Evolutionary conservation across 1,139 yeast species (phyloP), one percentile per base, ranked within the genome.

Genomic region (Yamadazyma triangularis): DNA sequence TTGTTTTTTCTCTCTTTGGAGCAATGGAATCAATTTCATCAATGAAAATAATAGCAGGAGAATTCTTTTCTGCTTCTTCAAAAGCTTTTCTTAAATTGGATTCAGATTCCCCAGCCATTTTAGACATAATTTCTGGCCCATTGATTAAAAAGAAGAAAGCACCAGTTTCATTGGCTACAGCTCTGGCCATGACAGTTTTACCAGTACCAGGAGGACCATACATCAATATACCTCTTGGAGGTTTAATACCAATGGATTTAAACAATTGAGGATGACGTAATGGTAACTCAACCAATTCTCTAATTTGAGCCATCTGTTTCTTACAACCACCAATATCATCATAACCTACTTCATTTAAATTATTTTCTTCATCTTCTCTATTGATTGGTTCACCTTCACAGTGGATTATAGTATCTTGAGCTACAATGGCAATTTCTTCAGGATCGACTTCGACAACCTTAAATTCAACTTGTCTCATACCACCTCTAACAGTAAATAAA

Each of bases 51-150:
- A 91, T 91, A 8, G 98, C 79, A 18, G 98, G 98, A 12, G 97
- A 91, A 60, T 93, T 88, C 71, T 91, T 91, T 67, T 91, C 98
- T 31, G 99, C 98, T 66, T 91, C 98, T 64, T 91, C 99, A 51
- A 91, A 91, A 4, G 98, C 98, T 67, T 89, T 89, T 70, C 99
- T 81, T 60, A 91, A 73, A 54, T 91, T 91, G 26, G 95, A 85
- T 68, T 91, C 99, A 14, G 96, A 87, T 65, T 91, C 99, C 70
- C 99, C 99, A 28, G 99, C 98, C 99, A 91, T 91, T 68, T 91
- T 91, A 35, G 97, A 88, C 98, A 91, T 91, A 56, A 91, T 94
- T 66, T 91, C 98, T n/a, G 99, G 99, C 61, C 98, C 99, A 58
- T 91, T 91, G 58, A 91, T 91, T 54, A 91, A 75, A 60, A 91